These are phyloP conservation scores for Amanita rimosa DNA, from an alignment of 768 basidiomycete genomes.

Conservation along the genomic window DNA sequence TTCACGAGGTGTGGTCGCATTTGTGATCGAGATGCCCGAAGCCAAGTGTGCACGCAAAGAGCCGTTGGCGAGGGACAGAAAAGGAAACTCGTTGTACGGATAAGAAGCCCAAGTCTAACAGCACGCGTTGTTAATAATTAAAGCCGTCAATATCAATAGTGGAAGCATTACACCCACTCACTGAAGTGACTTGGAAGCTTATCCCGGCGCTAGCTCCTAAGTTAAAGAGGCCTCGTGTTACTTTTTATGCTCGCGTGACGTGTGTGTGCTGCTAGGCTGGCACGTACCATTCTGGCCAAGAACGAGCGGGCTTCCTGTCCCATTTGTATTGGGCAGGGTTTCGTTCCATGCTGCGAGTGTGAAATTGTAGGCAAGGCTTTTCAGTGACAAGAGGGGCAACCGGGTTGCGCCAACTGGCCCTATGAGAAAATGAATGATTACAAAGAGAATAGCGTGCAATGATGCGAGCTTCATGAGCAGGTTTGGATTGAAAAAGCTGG, in stretches of 20 bases:
- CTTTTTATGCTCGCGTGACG: neutral
- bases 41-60: conserved; percentile 25
- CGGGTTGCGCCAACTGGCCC: neutral
- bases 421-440: neutral
- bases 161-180: conserved; percentile 13
- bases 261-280: too few relatives aligned
- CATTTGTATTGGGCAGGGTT: conserved; percentile 28
- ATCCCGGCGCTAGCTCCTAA: conserved; percentile 28
- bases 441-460: neutral
- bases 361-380: conserved; percentile 24
- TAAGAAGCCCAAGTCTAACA: conserved; percentile 35
- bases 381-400: neutral
- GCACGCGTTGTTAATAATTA: too few relatives aligned
- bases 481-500: neutral
- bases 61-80: conserved; percentile 24
- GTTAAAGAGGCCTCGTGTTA: neutral
- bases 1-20: conserved; percentile 23
- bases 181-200: conserved; percentile 31
- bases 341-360: conserved; percentile 34
- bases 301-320: conserved; percentile 35
- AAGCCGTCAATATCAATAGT: neutral
- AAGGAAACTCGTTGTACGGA: conserved; percentile 37
- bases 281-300: conserved; percentile 26
- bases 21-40: conserved; percentile 24
- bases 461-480: neutral